Conservation (phyloP, 2,329 filamentous ascomycete genomes). For the Talaromyces sp. region DNA sequence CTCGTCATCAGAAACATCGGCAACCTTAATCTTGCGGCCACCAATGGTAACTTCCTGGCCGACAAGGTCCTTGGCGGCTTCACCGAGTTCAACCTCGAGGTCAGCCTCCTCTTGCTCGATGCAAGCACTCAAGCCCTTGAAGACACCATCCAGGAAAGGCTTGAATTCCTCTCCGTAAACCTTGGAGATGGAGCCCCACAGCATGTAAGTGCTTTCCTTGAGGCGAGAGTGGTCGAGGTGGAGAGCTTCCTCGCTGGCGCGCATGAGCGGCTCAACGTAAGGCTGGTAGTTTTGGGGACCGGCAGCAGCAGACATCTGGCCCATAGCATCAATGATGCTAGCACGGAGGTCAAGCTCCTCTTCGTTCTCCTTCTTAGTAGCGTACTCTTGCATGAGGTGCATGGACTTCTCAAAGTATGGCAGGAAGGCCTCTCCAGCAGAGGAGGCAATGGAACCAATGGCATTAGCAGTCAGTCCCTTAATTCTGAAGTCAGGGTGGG, state of each 20-base stretch:
- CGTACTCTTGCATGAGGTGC: slow-evolving; percentile 78
- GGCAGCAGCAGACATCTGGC: slow-evolving; percentile 84
- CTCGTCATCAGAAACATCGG: slow-evolving; percentile 58
- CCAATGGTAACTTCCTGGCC: slow-evolving; percentile 71
- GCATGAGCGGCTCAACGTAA: slow-evolving; percentile 86
- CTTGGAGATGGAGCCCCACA: slow-evolving; percentile 92
- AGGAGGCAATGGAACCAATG: slow-evolving; percentile 82
- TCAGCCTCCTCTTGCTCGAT: slow-evolving; percentile 86
- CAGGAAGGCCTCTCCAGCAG: slow-evolving; percentile 74
- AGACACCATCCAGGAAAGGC: slow-evolving; percentile 42
- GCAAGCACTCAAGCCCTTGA: slow-evolving; percentile 66
- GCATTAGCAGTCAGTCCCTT: slow-evolving; percentile 87
- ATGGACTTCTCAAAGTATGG: slow-evolving; percentile 92
- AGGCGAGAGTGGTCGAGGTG: slow-evolving; percentile 83
- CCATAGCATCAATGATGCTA: slow-evolving; percentile 86
- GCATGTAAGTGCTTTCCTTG: slow-evolving; percentile 92
- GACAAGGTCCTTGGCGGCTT: slow-evolving; percentile 67
- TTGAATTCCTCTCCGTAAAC: slow-evolving; percentile 70
- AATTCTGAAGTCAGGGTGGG: slow-evolving; percentile 79
- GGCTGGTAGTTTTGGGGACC: slow-evolving; percentile 82
- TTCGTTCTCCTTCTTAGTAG: slow-evolving; percentile 79
- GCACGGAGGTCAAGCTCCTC: slow-evolving; percentile 87
- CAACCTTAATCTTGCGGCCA: slow-evolving; percentile 81
- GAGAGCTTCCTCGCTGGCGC: slow-evolving; percentile 84
- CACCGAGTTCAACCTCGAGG: slow-evolving; percentile 68